Conservation (phyloP, 768 basidiomycete species). For the Collybia sp. region DNA sequence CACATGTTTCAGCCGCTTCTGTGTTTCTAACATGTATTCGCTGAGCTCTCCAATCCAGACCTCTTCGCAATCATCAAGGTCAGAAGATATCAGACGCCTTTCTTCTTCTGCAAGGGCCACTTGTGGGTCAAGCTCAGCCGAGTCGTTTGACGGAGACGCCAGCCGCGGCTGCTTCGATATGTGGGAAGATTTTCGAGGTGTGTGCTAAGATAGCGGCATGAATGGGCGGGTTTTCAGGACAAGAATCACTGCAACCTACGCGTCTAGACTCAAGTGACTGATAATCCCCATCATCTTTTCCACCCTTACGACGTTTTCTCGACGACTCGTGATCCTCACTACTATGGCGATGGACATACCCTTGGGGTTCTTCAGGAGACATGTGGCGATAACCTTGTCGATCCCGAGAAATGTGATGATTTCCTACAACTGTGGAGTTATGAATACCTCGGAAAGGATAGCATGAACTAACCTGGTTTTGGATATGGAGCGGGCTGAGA, state of each 20-base stretch:
- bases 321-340: conserved; percentile 19
- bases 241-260: conserved; percentile 34
- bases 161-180: conserved; percentile 28
- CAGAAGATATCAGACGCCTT: conserved; percentile 57
- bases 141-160: conserved; percentile 19
- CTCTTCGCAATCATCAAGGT: conserved; percentile 78
- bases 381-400: conserved; percentile 29
- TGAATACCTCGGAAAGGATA: too few relatives aligned
- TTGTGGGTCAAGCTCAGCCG: conserved; percentile 19
- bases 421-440: too few relatives aligned
- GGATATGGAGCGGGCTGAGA: conserved; percentile 35
- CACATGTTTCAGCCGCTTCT: conserved; percentile 68
- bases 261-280: conserved; percentile 39
- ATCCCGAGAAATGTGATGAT: conserved; percentile 2
- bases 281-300: conserved; percentile 53
- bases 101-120: conserved; percentile 31
- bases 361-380: conserved; percentile 30
- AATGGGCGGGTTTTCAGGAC: background rate
- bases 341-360: conserved; percentile 24
- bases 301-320: conserved; percentile 47
- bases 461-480: conserved; percentile 15
- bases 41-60: conserved; percentile 69
- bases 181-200: conserved; percentile 39
- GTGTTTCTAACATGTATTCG: conserved; percentile 67
- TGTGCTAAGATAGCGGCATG: conserved; percentile 17